Base-by-base conservation (phyloP, 257 asterid genomes). In the Salvia hispanica region DNA sequence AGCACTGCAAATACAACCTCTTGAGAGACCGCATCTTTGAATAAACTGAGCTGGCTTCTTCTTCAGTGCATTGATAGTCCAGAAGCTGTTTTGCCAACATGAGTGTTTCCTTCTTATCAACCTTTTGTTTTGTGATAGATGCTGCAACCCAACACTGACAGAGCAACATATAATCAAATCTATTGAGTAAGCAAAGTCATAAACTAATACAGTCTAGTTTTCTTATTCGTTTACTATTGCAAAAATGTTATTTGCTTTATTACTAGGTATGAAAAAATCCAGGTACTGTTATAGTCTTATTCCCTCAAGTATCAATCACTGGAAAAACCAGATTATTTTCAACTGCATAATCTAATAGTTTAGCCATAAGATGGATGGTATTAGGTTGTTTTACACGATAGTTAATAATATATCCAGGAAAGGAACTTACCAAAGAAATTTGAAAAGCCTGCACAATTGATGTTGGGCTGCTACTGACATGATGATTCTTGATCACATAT, bases 351-450 rank as follows among this genome's bases (percentile, higher is more conserved):
- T 28, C 25, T 2, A 14, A 67, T 18, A 34, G 14, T 48, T 51
- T 3, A 58, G 31, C 31, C 31, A 25, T 25, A 25, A 25, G 31
- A 25, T 25, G 31, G 40, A 63, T 37, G 66, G 31, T 43, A 44
- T 18, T 34, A 43, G 37, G 43, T 46, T 15, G 61, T 21, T 28
- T 25, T 46, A 65, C 73, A 51, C 9, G 44, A 62, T 7, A 36
- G 39, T 11, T 31, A 51, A 62, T 43, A 21, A 21, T 64, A 64
- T 42, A 21, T 48, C 36, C 9, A 7, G 67, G 42, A 33, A 67
- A 79, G 58, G 53, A 70, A 81, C 95, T 72, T 21, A 92, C 96
- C 92, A 92, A 77, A 70, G 97, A 90, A 63, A 92, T 68, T 81
- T 84, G 91, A 75, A 92, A 78, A 70, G 98, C 96, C 69, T 92